Conservation (phyloP, 176 grass and related monocot genomes). For the Carex kokanica region DNA sequence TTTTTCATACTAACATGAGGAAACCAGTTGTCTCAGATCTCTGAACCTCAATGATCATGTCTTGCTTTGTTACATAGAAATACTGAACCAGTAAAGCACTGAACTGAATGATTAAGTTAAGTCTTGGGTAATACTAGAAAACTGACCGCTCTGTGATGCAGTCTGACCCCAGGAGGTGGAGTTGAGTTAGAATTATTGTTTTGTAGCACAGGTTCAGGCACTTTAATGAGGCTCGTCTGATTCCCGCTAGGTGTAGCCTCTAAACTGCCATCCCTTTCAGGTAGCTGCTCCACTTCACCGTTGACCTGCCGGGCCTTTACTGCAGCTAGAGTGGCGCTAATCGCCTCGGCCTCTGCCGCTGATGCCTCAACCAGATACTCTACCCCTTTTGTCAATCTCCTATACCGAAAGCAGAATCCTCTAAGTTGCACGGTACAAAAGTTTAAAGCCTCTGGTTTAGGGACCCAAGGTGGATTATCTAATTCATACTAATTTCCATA, state of each 20-base stretch:
- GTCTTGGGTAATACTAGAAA: not conserved
- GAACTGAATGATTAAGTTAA: not conserved
- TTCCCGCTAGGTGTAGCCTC: slow-evolving; percentile 57
- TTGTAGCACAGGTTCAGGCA: slow-evolving; percentile 43
- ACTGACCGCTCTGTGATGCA: slow-evolving; percentile 99
- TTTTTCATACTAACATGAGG: not conserved
- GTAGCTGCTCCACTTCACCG: slow-evolving; percentile 65
- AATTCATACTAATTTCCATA: not conserved
- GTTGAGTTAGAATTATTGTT: slow-evolving; percentile 43
- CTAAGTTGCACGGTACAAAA: slow-evolving; percentile 26
- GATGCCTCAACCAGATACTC: slow-evolving; percentile 92
- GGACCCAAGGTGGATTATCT: not conserved
- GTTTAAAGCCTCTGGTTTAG: not conserved
- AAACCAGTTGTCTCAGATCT: not conserved
- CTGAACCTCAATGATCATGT: not conserved
- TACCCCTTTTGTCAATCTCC: slow-evolving; percentile 89
- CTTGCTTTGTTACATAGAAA: not conserved
- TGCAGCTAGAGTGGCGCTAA: slow-evolving; percentile 86
- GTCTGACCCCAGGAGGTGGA: slow-evolving; percentile 70
- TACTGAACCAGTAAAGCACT: not conserved
- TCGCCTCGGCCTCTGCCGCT: slow-evolving; percentile 82
- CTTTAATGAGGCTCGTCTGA: slow-evolving; percentile 70
- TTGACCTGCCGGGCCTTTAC: slow-evolving; percentile 82
- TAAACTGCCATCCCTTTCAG: slow-evolving; percentile 50
- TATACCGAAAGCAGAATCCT: slow-evolving; percentile 28